These are phyloP conservation scores for Trypanosoma conorhini DNA, from an alignment of 208 protist species.

Conservation along the genomic window DNA sequence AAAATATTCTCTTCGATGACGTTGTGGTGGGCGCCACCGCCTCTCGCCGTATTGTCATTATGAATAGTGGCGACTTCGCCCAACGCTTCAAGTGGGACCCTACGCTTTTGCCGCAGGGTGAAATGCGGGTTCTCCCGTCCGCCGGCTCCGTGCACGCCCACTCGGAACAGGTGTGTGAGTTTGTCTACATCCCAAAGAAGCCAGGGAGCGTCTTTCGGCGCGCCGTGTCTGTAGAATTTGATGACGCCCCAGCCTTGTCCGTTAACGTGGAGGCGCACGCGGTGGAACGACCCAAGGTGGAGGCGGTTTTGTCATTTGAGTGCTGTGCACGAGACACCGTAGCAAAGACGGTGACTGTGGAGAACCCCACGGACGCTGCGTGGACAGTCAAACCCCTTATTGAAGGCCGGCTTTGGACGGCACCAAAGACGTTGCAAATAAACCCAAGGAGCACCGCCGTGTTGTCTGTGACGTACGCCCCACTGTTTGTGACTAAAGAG, in stretches of 20 bases:
- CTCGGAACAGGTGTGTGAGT: constrained; percentile 86
- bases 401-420: constrained; percentile 77
- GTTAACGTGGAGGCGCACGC: constrained; percentile 88
- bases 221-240: constrained; percentile 70
- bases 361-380: constrained; percentile 68
- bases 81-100: constrained; percentile 90
- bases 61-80: constrained; percentile 96
- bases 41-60: constrained; percentile 81
- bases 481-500: constrained; percentile 65
- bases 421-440: constrained; percentile 65
- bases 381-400: constrained; percentile 91
- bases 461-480: constrained; percentile 88
- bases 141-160: constrained; percentile 88
- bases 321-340: constrained; percentile 78
- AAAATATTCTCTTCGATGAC: constrained; percentile 90
- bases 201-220: constrained; percentile 37
- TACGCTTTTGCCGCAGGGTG: constrained; percentile 25
- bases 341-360: constrained; percentile 68
- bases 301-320: constrained; percentile 72
- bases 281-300: constrained; percentile 65
- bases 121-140: constrained; percentile 82
- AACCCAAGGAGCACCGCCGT: constrained; percentile 59
- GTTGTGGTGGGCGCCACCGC: constrained; percentile 83
- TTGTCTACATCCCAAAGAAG: constrained; percentile 86
- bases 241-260: constrained; percentile 66